Base-by-base conservation (phyloP, 768 basidiomycete genomes). In the Hygrophoropsis aurantiaca region DNA sequence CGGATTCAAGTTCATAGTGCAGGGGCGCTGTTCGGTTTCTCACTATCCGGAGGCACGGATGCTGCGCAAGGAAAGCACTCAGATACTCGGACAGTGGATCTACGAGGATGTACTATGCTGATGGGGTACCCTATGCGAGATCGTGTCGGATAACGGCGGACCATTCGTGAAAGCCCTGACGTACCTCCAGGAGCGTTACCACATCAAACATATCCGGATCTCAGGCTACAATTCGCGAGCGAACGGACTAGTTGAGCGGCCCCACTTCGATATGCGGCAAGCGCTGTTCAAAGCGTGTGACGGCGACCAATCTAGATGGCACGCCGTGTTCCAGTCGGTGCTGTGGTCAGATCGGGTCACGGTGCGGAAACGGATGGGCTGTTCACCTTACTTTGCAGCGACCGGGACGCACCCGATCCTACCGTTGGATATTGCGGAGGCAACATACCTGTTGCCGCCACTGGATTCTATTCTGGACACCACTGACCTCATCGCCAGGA, bases 201-300 rank as follows among this genome's bases (percentile, higher is more conserved):
- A 36, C 9, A 70, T 76, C 13, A 50, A 54, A 0, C 68, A 72
- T 33, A 74, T 76, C 13, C 51, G 58, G 0, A 72, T 75, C 2
- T 69, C 66, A 2, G 54, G 61, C 0, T 75, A 74, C 55, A 75
- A 75, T 42, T 72, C 66, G 0, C 65, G 55, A 3, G 67, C 69
- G 0, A 74, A 76, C 18, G 67, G 74, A 0, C 40, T 63, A 1
- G 58, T 73, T 0, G 66, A 75, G n/a, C 40, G 57, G 0, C 21
- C 23, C 21, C 70, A 72, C 51, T 61, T 52, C 30, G 53, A 58
- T 35, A 49, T 70, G 2, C 40, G 62, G 1, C 57, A 65, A 15
- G 32, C 58, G 0, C 32, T 72, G 0, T 50, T 69, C 11, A 72
- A 72, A 37, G 57, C 61, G 5, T 58, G 57, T 19, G 56, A 61